Conservation (phyloP, 2,329 filamentous ascomycete species). For the Fusarium udum region DNA sequence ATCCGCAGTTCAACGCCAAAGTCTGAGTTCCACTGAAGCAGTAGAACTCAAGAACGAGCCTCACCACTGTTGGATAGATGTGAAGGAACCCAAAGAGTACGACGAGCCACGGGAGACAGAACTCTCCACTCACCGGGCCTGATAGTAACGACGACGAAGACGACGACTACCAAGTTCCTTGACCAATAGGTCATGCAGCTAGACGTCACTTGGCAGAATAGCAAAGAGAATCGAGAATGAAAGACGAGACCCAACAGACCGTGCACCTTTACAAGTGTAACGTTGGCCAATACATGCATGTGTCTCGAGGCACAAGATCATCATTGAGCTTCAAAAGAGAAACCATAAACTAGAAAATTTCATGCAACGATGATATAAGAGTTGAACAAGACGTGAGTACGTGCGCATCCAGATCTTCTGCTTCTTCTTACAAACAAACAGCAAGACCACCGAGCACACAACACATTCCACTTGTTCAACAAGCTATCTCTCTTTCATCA, state of each 20-base stretch:
- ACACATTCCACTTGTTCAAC: too few relatives aligned
- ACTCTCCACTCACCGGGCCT: neutral
- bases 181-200: neutral
- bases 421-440: too few relatives aligned
- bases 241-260: neutral
- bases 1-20: neutral
- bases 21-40: neutral
- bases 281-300: neutral
- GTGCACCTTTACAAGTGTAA: neutral
- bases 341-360: too few relatives aligned
- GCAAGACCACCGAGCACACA: too few relatives aligned
- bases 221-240: neutral
- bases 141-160: neutral
- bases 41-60: neutral
- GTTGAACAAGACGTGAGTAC: neutral
- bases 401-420: too few relatives aligned
- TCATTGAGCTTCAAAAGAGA: neutral
- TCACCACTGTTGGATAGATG: neutral
- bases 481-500: too few relatives aligned
- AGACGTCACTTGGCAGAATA: neutral
- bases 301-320: neutral
- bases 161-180: neutral
- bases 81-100: neutral
- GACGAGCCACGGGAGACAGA: neutral
- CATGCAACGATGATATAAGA: neutral